These are phyloP conservation scores for Lachancea thermotolerans DNA, from an alignment of 805 yeast species.

Conservation along the genomic window DNA sequence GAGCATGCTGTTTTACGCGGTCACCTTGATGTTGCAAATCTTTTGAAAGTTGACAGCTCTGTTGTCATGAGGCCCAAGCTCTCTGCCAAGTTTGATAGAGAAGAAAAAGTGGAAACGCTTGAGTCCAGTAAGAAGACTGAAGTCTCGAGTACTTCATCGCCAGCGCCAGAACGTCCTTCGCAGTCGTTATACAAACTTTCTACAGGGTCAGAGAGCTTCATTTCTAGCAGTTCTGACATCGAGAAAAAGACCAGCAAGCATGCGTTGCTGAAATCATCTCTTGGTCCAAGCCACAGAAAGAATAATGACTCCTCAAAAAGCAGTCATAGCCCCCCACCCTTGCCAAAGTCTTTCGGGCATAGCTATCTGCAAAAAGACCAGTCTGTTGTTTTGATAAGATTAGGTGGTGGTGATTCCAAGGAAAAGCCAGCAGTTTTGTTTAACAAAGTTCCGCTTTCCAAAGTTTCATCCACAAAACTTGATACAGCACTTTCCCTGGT, in stretches of 20 bases:
- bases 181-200: slow-evolving; percentile 11
- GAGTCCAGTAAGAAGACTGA: too few relatives aligned
- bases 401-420: slow-evolving; percentile 81
- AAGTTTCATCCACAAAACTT: slow-evolving; percentile 71
- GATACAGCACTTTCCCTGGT: slow-evolving; percentile 82
- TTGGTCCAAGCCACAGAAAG: neutral
- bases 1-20: slow-evolving; percentile 93
- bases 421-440: slow-evolving; percentile 51
- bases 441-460: slow-evolving; percentile 67
- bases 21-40: slow-evolving; percentile 61
- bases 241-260: slow-evolving; percentile 11
- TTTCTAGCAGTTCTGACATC: slow-evolving; percentile 10
- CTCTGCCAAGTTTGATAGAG: neutral
- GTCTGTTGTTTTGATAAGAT: slow-evolving; percentile 67
- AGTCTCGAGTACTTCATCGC: too few relatives aligned
- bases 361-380: slow-evolving; percentile 57
- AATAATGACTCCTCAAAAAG: neutral
- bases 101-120: neutral
- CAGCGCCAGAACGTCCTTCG: neutral
- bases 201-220: slow-evolving; percentile 11
- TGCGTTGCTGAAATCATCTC: slow-evolving; percentile 6
- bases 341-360: slow-evolving; percentile 83
- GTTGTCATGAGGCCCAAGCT: slow-evolving; percentile 20
- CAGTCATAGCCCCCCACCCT: slow-evolving; percentile 24
- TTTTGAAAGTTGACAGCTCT: slow-evolving; percentile 36